These are phyloP conservation scores for Dacryopinax spathularia DNA, from an alignment of 768 basidiomycete species.

Conservation along the genomic window DNA sequence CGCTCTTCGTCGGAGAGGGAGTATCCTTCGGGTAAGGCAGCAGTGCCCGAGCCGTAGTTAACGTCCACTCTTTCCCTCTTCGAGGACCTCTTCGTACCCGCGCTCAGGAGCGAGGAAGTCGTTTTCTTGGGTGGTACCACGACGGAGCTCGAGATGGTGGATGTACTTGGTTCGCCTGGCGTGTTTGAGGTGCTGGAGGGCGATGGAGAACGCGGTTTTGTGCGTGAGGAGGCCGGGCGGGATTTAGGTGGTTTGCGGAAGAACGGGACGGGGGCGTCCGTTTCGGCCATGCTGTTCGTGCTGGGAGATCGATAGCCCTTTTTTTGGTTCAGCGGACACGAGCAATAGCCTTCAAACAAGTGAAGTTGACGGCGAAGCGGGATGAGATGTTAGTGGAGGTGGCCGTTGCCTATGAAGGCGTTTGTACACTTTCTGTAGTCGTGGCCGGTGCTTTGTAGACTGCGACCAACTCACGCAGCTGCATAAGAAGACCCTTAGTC, in stretches of 20 bases:
- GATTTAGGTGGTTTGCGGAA: conserved; percentile 7
- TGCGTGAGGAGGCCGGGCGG: conserved; percentile 9
- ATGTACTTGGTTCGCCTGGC: conserved; percentile 5
- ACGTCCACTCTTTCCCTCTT: conserved; percentile 34
- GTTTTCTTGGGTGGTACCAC: conserved; percentile 61
- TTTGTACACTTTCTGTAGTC: too few species aligned
- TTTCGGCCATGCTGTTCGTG: not conserved
- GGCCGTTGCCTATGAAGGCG: too few species aligned
- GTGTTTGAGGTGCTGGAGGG: not conserved
- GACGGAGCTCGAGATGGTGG: conserved; percentile 26
- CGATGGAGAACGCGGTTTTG: conserved; percentile 5
- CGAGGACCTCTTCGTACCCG: conserved; percentile 54
- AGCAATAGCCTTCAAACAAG: not conserved
- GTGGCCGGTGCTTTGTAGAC: not conserved
- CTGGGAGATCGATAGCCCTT: not conserved
- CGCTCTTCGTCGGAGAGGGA: conserved; percentile 54
- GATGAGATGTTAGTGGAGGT: too few species aligned
- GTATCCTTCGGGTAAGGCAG: conserved; percentile 51
- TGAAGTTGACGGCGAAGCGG: too few species aligned
- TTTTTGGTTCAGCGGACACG: not conserved
- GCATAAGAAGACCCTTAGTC: not conserved
- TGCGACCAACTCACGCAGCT: not conserved
- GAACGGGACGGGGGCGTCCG: not conserved
- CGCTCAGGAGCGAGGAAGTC: conserved; percentile 56
- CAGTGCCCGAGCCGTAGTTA: conserved; percentile 42